Evolutionary conservation across 108 stramenopile genomes (phyloP), one percentile per base, ranked within the genome.

Genomic region (Fistulifera solaris): DNA sequence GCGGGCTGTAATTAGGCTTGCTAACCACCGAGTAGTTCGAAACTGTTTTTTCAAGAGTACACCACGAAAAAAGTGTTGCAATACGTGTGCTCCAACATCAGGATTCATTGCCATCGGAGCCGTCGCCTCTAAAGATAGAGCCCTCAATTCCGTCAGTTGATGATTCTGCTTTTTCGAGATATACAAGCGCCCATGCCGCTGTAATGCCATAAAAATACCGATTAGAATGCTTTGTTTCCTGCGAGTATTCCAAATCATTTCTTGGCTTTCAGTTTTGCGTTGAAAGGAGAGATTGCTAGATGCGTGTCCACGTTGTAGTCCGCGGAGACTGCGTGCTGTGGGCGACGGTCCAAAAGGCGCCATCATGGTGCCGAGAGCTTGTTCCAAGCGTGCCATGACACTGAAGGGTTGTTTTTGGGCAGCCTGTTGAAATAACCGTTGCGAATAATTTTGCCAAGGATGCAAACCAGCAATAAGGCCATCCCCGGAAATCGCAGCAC

Each of bases 161-260:
- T 23, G 6, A 18, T 40, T 51, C 15, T 46, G 44, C 22, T 14
- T 40, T 27, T 47, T 43, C 19, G 48, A 52, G 8, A 69, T 40
- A 38, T 59, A 67, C 54, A 46, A 49, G n/a, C 72, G 52, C 18
- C 47, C 61, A 16, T 24, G 22, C 25, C 61, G 58, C 40, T 78
- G 77, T 16, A 78, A 25, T 27, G 50, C 26, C 16, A 71, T 54
- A 16, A 78, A 43, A 13, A 67, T 11, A 18, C 54, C 63, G 8
- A 73, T 25, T 12, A 78, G 59, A 41, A 73, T 73, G 13, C 57
- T 14, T 38, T 73, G 66, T 49, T 73, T 73, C 49, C 77, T 25
- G 54, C 77, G 55, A 14, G 77, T 60, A 42, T 63, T 54, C 52
- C 38, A 19, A 10, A 21, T 38, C 38, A 17, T 39, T 54, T 67